Evolutionary conservation across 1,284 basidiomycete genomes (phyloP).

Genomic region (Pseudozyma hubeiensis): DNA sequence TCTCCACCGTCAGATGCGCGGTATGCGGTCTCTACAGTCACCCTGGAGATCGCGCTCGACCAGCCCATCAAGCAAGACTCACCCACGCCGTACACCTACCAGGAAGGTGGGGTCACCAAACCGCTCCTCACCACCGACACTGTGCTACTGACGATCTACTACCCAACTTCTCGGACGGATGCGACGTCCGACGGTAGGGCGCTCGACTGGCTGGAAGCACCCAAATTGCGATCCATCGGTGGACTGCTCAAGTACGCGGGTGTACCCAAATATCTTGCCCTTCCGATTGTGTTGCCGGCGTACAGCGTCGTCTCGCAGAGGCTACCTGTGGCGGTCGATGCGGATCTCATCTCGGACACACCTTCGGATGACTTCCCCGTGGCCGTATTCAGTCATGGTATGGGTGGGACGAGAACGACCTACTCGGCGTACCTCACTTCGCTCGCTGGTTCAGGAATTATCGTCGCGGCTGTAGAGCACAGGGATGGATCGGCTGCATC

Average conservation of each 20-base stretch:
- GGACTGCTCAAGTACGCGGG: slow-evolving; percentile 61
- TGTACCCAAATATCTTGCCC: slow-evolving; percentile 53
- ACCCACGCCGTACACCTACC: slow-evolving; percentile 26
- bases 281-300: slow-evolving; percentile 51
- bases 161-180: slow-evolving; percentile 31
- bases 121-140: slow-evolving; percentile 51
- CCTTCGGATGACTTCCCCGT: slow-evolving; percentile 37
- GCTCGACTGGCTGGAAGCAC: slow-evolving; percentile 47
- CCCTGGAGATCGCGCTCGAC: slow-evolving; percentile 53
- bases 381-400: slow-evolving; percentile 60
- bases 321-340: slow-evolving; percentile 30
- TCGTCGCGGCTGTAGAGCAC: slow-evolving; percentile 63
- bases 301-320: slow-evolving; percentile 46
- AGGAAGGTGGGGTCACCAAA: slow-evolving; percentile 26
- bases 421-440: slow-evolving; percentile 55
- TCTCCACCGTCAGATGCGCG: slow-evolving; percentile 16
- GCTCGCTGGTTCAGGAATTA: slow-evolving; percentile 54
- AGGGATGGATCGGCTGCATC: slow-evolving; percentile 55
- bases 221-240: slow-evolving; percentile 46
- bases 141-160: slow-evolving; percentile 60
- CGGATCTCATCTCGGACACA: slow-evolving; percentile 15
- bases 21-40: slow-evolving; percentile 53
- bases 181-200: background rate
- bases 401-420: slow-evolving; percentile 55
- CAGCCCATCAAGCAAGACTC: slow-evolving; percentile 35